Evolutionary conservation across 768 basidiomycete species (phyloP).

Genomic region (Boletellus ananiceps): DNA sequence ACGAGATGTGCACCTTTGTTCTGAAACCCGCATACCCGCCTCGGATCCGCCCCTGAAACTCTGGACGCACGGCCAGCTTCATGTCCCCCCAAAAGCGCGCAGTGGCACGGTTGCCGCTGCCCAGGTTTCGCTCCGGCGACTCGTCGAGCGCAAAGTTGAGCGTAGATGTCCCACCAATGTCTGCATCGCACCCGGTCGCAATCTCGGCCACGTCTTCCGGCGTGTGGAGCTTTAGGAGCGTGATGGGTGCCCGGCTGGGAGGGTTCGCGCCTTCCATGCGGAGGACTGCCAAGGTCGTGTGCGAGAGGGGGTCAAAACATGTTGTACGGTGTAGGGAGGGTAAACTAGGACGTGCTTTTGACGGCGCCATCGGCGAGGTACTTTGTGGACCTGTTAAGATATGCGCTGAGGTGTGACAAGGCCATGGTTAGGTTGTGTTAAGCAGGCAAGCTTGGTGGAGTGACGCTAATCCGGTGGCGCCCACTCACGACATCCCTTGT

Average conservation of each 20-base stretch:
- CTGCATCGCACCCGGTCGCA: slow-evolving; percentile 79
- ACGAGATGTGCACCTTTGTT: slow-evolving; percentile 54
- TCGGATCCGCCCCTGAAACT: slow-evolving; percentile 63
- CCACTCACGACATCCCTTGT: too few relatives aligned
- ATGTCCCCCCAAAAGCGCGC: slow-evolving; percentile 80
- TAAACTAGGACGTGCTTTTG: slow-evolving; percentile 34
- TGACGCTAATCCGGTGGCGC: too few relatives aligned
- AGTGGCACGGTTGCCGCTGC: slow-evolving; percentile 47
- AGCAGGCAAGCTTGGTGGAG: background rate
- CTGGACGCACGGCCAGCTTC: slow-evolving; percentile 61
- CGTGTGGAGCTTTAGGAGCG: slow-evolving; percentile 63
- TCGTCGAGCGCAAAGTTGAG: slow-evolving; percentile 71
- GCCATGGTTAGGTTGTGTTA: slow-evolving; percentile 18
- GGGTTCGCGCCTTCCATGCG: slow-evolving; percentile 74
- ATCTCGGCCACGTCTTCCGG: slow-evolving; percentile 54
- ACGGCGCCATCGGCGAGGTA: slow-evolving; percentile 37
- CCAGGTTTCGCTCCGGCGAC: slow-evolving; percentile 40
- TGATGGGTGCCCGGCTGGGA: slow-evolving; percentile 55
- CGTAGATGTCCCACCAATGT: slow-evolving; percentile 82
- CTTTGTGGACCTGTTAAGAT: slow-evolving; percentile 38
- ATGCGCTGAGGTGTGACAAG: slow-evolving; percentile 24
- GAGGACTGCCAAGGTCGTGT: slow-evolving; percentile 43
- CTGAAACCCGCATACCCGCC: slow-evolving; percentile 91
- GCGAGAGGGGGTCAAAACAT: slow-evolving; percentile 8
- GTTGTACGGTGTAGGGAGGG: background rate